Evolutionary conservation across 257 asterid genomes (phyloP), one percentile per base, ranked within the genome.

Genomic region (Fraxinus anomala): DNA sequence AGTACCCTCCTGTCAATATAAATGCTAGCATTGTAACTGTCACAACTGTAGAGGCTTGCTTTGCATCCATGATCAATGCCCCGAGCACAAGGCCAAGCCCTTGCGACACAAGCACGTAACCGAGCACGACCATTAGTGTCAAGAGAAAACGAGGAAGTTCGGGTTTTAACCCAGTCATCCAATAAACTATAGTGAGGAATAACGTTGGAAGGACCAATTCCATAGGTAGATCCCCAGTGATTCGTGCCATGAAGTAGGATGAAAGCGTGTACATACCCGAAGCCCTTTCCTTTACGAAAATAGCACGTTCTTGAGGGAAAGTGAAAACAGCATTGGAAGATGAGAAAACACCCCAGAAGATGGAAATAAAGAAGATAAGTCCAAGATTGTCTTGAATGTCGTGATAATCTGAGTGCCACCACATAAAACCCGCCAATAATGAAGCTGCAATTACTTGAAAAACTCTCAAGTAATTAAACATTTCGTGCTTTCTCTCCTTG

Each of bases 121-220:
- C 89, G 0, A 93, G 90, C 42, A 93, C 19, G 8, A 91, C 92
- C 4, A 76, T 33, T 1, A 95, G 81, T 0, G 98, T 89, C 73
- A 44, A 44, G 87, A 33, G 6, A 87, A 14, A 66, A 89, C 90
- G 5, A 95, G 81, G 1, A 85, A 90, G 79, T 11, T 92, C 94
- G 0, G 96, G 95, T 77, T 87, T 94, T n/a, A 94, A 89, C 59
- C 96, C 97, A 0, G 97, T 77, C 97, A 92, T 94, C 97, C 97
- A 92, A 34, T 94, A 94, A 3, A 88, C 80, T 61, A 92, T 89
- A 8, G 88, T 79, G 0, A 92, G 80, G 85, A 92, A 94, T 21
- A 92, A 72, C 8, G 94, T 84, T 0, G 99, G 99, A 61, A 94
- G 93, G 28, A 91, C 89, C 59, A 94, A 95, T 80, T 94, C 99